Evolutionary conservation across 179 eudicot species (phyloP).

Genomic region (Sideroxylon spinosum): DNA sequence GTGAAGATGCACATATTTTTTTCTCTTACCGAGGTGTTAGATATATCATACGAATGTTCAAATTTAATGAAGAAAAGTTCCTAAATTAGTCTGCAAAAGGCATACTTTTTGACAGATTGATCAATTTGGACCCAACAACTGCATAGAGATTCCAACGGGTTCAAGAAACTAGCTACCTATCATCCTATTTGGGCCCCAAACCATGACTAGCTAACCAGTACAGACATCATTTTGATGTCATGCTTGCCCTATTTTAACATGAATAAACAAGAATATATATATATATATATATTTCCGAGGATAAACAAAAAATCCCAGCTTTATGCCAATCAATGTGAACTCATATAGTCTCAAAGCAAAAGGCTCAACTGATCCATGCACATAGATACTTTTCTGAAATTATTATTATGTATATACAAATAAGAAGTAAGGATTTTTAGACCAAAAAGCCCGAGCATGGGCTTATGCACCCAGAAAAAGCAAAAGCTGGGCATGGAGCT

Average conservation of each 20-base stretch:
- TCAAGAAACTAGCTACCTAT: slow-evolving; percentile 12
- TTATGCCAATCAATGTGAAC: background rate
- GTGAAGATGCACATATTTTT: background rate
- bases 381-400: background rate
- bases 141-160: slow-evolving; percentile 6
- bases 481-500: background rate
- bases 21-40: too few species aligned
- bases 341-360: background rate
- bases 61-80: too few species aligned
- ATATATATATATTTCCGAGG: too few species aligned
- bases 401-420: too few species aligned
- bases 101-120: too few species aligned
- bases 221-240: background rate
- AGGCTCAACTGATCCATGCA: background rate
- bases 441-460: background rate
- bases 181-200: slow-evolving; percentile 16
- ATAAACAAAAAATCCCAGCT: too few species aligned
- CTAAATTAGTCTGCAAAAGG: too few species aligned
- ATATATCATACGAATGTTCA: too few species aligned
- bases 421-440: background rate
- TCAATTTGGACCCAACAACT: background rate
- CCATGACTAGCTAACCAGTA: background rate
- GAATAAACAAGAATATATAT: too few species aligned
- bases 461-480: background rate
- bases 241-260: background rate